Conservation (phyloP, 257 asterid genomes). For the Rubia yunnanensis region DNA sequence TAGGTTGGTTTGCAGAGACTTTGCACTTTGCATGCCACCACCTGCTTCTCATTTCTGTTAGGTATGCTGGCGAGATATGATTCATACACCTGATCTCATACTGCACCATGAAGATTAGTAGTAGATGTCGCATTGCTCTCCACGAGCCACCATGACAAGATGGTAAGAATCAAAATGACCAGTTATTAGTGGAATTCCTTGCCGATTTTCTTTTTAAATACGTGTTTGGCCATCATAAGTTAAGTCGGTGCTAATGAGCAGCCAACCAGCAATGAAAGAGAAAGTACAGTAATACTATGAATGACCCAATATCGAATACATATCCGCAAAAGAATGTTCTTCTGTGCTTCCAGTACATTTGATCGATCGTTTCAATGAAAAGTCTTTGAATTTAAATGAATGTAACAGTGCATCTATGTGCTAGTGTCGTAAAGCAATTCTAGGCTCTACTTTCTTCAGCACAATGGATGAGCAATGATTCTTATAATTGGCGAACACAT, state of each 20-base stretch:
- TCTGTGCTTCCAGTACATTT: too few species aligned
- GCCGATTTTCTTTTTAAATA: too few species aligned
- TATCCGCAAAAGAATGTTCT: too few species aligned
- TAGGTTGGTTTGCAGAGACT: constrained; percentile 14
- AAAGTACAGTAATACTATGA: too few species aligned
- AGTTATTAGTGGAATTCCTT: too few species aligned
- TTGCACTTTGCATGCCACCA: constrained; percentile 17
- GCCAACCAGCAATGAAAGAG: too few species aligned
- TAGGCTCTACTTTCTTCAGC: constrained; percentile 4
- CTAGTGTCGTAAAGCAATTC: constrained; percentile 1
- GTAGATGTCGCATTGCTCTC: neutral
- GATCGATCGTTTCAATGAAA: neutral
- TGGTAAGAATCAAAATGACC: too few species aligned
- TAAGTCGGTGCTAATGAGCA: too few species aligned
- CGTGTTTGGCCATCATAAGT: too few species aligned
- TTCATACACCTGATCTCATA: neutral
- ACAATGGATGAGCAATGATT: constrained; percentile 3
- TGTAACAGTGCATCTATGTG: constrained; percentile 4
- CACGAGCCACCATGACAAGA: neutral
- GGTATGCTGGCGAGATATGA: neutral
- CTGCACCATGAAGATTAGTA: neutral
- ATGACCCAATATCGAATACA: too few species aligned
- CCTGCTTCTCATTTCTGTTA: neutral
- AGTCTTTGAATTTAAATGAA: neutral
- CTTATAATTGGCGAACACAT: constrained; percentile 1